Evolutionary conservation across 2,329 filamentous ascomycete genomes (phyloP).

Genomic region (Nothopassalora personata): DNA sequence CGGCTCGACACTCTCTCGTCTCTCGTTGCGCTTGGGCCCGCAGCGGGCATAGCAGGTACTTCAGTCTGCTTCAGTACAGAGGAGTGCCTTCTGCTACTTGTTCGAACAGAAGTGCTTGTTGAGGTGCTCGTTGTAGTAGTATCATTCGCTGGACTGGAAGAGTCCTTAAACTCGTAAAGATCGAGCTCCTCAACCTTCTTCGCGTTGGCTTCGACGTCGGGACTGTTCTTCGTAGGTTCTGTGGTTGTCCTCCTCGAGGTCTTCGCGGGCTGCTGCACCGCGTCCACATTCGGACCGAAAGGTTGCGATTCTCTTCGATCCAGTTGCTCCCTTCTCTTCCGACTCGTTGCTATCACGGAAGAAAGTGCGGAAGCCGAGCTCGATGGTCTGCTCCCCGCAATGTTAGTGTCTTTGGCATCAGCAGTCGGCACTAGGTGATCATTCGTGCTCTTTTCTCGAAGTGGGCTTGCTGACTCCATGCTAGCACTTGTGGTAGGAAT

Average conservation of each 20-base stretch:
- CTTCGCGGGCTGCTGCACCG: background rate
- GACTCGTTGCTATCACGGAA: background rate
- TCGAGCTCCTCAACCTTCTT: constrained; percentile 28
- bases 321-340: constrained; percentile 3
- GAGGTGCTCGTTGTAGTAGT: constrained; percentile 1
- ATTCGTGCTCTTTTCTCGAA: constrained; percentile 15
- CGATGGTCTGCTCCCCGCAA: background rate
- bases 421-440: background rate
- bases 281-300: background rate
- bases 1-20: constrained; percentile 27
- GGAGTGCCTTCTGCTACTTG: constrained; percentile 23
- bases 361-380: background rate
- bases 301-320: background rate
- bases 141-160: constrained; percentile 21
- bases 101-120: background rate
- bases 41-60: background rate
- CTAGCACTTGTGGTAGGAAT: background rate
- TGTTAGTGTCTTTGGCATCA: background rate
- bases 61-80: constrained; percentile 21
- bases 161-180: constrained; percentile 33
- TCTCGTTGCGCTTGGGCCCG: background rate
- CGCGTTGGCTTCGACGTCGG: constrained; percentile 10
- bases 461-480: constrained; percentile 16
- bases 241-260: background rate
- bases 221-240: background rate